Evolutionary conservation across 768 basidiomycete species (phyloP).

Genomic region (Tephrocybe sp.): DNA sequence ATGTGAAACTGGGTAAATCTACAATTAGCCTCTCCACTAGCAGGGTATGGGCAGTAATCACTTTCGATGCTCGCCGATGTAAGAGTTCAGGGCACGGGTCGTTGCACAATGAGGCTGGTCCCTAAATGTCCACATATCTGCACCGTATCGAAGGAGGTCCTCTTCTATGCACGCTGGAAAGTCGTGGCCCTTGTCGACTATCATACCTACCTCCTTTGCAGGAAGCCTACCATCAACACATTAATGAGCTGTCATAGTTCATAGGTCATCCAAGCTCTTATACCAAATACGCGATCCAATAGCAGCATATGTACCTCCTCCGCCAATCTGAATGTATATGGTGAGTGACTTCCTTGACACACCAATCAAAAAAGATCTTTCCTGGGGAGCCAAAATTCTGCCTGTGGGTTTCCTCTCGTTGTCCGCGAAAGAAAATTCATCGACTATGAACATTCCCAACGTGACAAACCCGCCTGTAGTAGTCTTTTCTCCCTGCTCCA

Average conservation of each 20-base stretch:
- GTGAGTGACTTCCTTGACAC: background rate
- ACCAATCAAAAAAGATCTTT: conserved; percentile 24
- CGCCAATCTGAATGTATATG: conserved; percentile 64
- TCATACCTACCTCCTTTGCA: conserved; percentile 69
- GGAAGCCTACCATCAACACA: conserved; percentile 62
- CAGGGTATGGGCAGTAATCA: conserved; percentile 22
- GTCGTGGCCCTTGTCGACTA: conserved; percentile 79
- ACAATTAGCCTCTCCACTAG: background rate
- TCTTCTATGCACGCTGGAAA: conserved; percentile 62
- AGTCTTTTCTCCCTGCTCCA: background rate
- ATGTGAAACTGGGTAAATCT: conserved; percentile 62
- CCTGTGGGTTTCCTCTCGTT: conserved; percentile 53
- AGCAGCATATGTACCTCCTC: conserved; percentile 81
- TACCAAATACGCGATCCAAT: conserved; percentile 85
- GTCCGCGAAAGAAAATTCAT: conserved; percentile 68
- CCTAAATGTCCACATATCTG: conserved; percentile 78
- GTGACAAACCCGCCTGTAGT: conserved; percentile 47
- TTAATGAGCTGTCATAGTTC: background rate
- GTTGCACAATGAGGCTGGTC: conserved; percentile 55
- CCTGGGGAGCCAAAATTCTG: conserved; percentile 49
- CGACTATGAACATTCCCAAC: conserved; percentile 92
- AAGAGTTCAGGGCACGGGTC: conserved; percentile 73
- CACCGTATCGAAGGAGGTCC: conserved; percentile 60
- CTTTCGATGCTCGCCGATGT: conserved; percentile 73
- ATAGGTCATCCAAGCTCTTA: background rate